A percentile compares a stretch with the other conserved stretches of the same genome.
Conservation (phyloP, 2,329 filamentous ascomycete genomes). For the Penicillium corylophilum region DNA sequence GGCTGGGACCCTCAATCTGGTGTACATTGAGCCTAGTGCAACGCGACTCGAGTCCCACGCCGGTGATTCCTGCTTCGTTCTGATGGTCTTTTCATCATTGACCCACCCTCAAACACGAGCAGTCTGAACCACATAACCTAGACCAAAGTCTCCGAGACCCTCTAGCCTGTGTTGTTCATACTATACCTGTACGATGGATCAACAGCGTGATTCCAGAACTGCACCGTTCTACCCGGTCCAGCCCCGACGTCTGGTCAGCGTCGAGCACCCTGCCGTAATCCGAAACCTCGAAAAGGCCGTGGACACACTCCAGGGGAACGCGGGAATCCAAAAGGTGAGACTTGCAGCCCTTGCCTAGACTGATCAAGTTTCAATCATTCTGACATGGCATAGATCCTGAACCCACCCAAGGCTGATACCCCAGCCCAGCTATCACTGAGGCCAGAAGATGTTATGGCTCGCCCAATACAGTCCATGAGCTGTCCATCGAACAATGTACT, state of each 20-base stretch:
- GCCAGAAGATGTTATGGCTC: conserved; percentile 74
- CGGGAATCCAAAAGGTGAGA: conserved; percentile 51
- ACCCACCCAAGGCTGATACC: conserved; percentile 46
- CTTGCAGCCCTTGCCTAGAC: background rate
- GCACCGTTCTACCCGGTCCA: conserved; percentile 55
- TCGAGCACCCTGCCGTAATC: conserved; percentile 68
- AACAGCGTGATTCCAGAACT: conserved; percentile 24
- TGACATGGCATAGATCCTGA: conserved; percentile 43
- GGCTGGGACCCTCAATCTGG: background rate
- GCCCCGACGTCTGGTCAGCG: conserved; percentile 53
- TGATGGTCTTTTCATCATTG: background rate
- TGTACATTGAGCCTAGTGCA: no score
- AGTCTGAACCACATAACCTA: background rate
- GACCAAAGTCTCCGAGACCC: background rate
- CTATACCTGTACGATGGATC: conserved; percentile 19
- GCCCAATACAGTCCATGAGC: conserved; percentile 74
- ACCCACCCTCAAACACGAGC: background rate
- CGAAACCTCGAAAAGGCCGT: conserved; percentile 64
- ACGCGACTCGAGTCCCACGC: background rate
- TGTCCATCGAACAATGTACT: conserved; percentile 78
- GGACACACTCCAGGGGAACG: conserved; percentile 59
- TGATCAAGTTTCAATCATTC: background rate
- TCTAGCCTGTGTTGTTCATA: background rate
- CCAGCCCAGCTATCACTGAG: conserved; percentile 71
- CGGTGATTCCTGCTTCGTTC: background rate